Evolutionary conservation across 106 monocot species (phyloP), one percentile per base, ranked within the genome.

Genomic region (Dioscorea zingiberensis): DNA sequence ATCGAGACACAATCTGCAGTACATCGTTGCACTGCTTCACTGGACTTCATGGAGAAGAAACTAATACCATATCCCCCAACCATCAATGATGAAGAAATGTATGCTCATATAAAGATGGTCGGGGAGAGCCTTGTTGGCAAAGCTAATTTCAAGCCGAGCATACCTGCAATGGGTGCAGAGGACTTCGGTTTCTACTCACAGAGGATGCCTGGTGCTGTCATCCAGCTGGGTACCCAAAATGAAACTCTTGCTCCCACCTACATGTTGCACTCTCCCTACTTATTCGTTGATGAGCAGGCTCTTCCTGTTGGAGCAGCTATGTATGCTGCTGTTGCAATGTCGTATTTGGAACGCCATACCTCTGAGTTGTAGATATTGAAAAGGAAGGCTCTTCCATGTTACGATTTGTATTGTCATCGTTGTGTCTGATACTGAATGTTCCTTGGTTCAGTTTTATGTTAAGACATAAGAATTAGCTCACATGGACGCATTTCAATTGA

Each of bases 151-250:
- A 18, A 1, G 0, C 14, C 56, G 27, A 29, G 32, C 18, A 64
- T 59, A 12, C 69, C 18, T 19, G 4, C 28, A 12, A 83, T 87
- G 81, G 87, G 74, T 0, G 79, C 85, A 3, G 89, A 89, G 68
- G 91, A 92, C 54, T 87, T 92, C 55, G 74, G 81, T 21, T 92
- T 92, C 77, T 87, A 79, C 26, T 65, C 84, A 4, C 76, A 80
- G 58, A 76, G 32, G 60, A 82, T 92, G 70, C 63, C 83, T 4
- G 65, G 80, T 9, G 64, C 78, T 14, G 16, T 84, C 19, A 84
- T 91, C 71, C 54, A 17, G 23, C 24, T 91, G 1, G 91, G 91
- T 2, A 67, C 77, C 15, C 67, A 75, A 68, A 84, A 81, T 24
- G 76, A 81, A 27, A 70, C 81, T 15, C 23, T 81, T 44, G 76